A percentile compares a stretch with the other conserved stretches of the same genome.
Conservation (phyloP, 2,329 filamentous ascomycete genomes). For the Chaetomiaceae sp. region DNA sequence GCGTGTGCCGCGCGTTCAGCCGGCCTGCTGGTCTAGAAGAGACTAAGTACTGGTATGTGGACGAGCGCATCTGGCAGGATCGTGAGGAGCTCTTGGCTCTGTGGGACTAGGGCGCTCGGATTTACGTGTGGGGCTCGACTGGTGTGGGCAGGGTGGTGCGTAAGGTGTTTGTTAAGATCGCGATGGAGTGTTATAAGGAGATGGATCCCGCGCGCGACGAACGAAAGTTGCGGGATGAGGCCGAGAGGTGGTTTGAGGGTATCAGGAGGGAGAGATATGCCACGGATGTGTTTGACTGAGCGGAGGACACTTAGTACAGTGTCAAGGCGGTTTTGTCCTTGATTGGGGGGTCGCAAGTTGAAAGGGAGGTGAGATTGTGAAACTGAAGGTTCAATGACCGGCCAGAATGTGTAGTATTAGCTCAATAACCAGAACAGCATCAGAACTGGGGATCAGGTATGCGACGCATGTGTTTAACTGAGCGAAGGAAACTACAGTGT, state of each 20-base stretch:
- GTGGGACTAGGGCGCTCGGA: constrained; percentile 38
- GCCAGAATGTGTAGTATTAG: no score
- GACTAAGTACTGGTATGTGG: constrained; percentile 38
- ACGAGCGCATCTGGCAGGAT: constrained; percentile 45
- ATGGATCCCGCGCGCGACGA: no score
- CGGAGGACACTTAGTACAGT: no score
- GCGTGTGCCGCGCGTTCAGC: constrained; percentile 56
- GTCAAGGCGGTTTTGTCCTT: no score
- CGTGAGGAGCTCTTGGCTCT: constrained; percentile 27
- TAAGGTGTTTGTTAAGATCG: constrained; percentile 30
- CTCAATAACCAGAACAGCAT: no score
- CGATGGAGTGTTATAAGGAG: no score
- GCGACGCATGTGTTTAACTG: no score
- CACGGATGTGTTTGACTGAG: constrained; percentile 54
- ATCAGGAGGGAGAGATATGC: constrained; percentile 49
- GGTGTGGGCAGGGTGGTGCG: constrained; percentile 37
- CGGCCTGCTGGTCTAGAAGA: constrained; percentile 31
- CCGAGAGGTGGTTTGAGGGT: constrained; percentile 40
- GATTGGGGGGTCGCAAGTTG: no score
- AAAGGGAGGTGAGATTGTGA: no score
- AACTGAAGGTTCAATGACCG: no score
- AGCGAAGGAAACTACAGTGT: no score
- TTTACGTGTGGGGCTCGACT: constrained; percentile 57
- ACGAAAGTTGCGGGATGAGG: constrained; percentile 30
- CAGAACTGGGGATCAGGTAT: no score